phyloP scores from a whole-genome alignment of 2,329 filamentous ascomycete genomes.

The Phyllosticta paracitricarpa region DNA sequence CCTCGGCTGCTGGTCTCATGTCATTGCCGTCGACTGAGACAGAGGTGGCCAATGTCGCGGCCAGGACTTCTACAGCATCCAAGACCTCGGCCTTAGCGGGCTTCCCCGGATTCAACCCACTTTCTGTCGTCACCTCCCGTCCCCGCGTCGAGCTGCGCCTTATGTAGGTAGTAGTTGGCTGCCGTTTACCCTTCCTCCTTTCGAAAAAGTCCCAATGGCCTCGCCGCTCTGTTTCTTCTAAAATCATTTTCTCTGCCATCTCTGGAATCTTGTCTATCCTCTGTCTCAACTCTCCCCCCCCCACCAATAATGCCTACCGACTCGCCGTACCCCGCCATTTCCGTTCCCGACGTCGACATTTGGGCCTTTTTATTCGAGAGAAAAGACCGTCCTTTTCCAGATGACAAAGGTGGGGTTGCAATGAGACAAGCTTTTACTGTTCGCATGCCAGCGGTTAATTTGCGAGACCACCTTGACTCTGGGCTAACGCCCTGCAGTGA shows the following conservation, averaged over 20 bases:
- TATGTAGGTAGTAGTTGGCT: no score
- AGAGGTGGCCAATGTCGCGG: background rate
- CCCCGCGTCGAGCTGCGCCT: no score
- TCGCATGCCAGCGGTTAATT: background rate
- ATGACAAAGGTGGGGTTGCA: conserved; percentile 55
- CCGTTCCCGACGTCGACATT: conserved; percentile 65
- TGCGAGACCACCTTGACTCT: conserved; percentile 1
- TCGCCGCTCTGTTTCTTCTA: conserved; percentile 1
- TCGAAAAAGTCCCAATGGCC: background rate
- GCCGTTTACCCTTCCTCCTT: background rate
- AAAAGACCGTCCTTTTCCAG: conserved; percentile 53
- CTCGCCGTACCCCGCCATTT: conserved; percentile 53
- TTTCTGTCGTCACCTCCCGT: background rate
- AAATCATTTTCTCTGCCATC: background rate
- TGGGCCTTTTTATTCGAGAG: conserved; percentile 71
- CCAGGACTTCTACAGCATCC: background rate
- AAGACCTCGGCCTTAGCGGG: background rate
- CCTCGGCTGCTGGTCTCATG: conserved; percentile 1
- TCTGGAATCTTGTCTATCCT: background rate
- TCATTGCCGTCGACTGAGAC: background rate
- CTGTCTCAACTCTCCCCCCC: background rate
- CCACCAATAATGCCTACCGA: conserved; percentile 53
- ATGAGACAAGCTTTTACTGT: background rate
- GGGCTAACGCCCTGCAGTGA: conserved; percentile 42
- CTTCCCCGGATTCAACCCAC: conserved; percentile 6